A percentile compares a stretch with the other conserved stretches of the same genome.
These are phyloP conservation scores for Wickerhamomyces chambardii DNA, from an alignment of 805 yeast genomes.

Conservation along the genomic window DNA sequence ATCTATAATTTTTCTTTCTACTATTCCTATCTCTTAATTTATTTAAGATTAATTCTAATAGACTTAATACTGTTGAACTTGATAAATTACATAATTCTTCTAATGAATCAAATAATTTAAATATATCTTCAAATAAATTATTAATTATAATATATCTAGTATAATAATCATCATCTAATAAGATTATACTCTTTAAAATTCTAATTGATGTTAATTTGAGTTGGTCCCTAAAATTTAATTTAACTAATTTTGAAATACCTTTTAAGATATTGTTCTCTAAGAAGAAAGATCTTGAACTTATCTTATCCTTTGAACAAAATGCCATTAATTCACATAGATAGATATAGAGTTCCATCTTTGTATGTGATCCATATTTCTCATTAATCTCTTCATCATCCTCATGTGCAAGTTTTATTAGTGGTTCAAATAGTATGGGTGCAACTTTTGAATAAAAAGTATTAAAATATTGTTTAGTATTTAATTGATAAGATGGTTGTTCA, in stretches of 20 bases:
- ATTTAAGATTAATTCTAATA: conserved; percentile 38
- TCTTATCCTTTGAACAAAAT: conserved; percentile 50
- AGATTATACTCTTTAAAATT: conserved; percentile 54
- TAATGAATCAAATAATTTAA: conserved; percentile 39
- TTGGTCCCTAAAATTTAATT: conserved; percentile 28
- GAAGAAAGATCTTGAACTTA: conserved; percentile 52
- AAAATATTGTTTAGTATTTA: conserved; percentile 37
- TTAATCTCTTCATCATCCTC: conserved; percentile 1
- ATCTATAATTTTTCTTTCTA: conserved; percentile 12
- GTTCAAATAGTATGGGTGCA: conserved; percentile 47
- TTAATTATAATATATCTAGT: conserved; percentile 46
- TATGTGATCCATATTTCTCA: background rate
- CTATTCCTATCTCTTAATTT: conserved; percentile 12
- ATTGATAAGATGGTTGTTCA: too few relatives aligned
- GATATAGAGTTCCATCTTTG: conserved; percentile 39
- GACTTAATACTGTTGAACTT: conserved; percentile 68
- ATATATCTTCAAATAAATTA: conserved; percentile 39
- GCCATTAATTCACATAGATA: conserved; percentile 63
- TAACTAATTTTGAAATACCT: conserved; percentile 45
- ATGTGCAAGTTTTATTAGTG: conserved; percentile 27
- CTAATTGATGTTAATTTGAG: conserved; percentile 61
- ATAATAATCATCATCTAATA: conserved; percentile 55
- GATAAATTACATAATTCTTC: conserved; percentile 49
- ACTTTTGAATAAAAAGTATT: conserved; percentile 52
- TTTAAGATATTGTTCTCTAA: conserved; percentile 47